Conservation (phyloP, 352 stramenopile species). For the Nothophytophthora sp. region DNA sequence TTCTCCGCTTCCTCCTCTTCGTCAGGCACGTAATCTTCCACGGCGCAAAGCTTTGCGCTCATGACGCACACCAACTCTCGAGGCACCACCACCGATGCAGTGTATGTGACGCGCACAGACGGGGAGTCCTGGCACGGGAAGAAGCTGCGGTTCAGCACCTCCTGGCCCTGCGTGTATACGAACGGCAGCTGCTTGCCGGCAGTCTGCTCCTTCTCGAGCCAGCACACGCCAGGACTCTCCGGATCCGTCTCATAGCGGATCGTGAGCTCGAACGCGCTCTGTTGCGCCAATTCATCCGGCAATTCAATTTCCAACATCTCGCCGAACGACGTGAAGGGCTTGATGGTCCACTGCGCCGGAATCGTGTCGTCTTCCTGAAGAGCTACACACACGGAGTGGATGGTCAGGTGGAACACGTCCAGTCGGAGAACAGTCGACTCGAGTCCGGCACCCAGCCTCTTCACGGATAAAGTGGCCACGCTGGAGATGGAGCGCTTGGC, state of each 20-base stretch:
- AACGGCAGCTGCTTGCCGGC: conserved; percentile 76
- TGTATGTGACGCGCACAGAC: conserved; percentile 96
- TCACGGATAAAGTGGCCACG: conserved; percentile 40
- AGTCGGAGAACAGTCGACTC: conserved; percentile 28
- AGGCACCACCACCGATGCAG: conserved; percentile 91
- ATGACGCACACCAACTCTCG: conserved; percentile 91
- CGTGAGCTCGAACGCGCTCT: conserved; percentile 24
- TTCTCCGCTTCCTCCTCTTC: conserved; percentile 15
- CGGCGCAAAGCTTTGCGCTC: conserved; percentile 59
- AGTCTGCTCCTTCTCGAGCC: conserved; percentile 84
- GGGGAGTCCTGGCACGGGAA: conserved; percentile 93
- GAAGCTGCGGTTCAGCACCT: conserved; percentile 85
- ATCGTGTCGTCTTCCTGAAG: conserved; percentile 12
- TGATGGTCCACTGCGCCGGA: conserved; percentile 38
- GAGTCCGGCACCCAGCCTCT: conserved; percentile 13
- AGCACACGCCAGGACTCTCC: conserved; percentile 79
- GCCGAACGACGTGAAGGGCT: conserved; percentile 68
- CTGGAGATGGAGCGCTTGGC: conserved; percentile 19
- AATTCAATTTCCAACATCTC: conserved; percentile 55
- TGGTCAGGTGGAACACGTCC: conserved; percentile 63
- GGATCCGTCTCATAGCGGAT: conserved; percentile 67
- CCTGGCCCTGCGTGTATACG: conserved; percentile 87
- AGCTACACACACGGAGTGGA: conserved; percentile 44
- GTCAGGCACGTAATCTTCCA: conserved; percentile 19
- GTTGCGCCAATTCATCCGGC: conserved; percentile 22